Evolutionary conservation across 2,329 filamentous ascomycete species (phyloP).

Genomic region (Botrytis fabae): DNA sequence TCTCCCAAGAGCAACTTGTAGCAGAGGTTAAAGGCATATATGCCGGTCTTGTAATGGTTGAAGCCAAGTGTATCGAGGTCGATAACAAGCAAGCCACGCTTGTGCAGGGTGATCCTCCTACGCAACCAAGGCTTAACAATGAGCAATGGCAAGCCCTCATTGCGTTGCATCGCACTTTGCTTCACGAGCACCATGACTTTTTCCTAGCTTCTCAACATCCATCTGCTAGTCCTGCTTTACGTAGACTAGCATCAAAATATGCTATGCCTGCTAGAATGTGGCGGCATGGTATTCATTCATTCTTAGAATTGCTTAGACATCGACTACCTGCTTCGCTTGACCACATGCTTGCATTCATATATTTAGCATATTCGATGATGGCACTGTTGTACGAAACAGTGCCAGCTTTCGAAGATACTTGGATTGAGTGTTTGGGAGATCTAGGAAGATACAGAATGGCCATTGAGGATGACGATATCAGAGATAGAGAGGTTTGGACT

Average conservation of each 20-base stretch:
- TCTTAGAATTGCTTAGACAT: conserved; percentile 74
- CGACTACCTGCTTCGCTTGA: conserved; percentile 75
- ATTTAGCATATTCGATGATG: conserved; percentile 88
- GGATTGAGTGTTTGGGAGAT: conserved; percentile 85
- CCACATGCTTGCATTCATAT: conserved; percentile 90
- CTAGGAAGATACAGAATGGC: conserved; percentile 84
- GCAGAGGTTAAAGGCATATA: conserved; percentile 59
- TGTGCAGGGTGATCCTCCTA: conserved; percentile 49
- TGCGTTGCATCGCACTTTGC: conserved; percentile 73
- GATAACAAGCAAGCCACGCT: conserved; percentile 61
- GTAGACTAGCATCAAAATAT: conserved; percentile 73
- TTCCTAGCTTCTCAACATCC: conserved; percentile 88
- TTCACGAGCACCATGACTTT: conserved; percentile 84
- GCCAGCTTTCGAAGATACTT: conserved; percentile 78
- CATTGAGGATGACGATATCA: conserved; percentile 78
- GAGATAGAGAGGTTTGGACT: conserved; percentile 76
- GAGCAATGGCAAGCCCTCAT: conserved; percentile 87
- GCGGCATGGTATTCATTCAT: conserved; percentile 85
- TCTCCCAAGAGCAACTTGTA: conserved; percentile 38
- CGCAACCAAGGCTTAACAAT: conserved; percentile 50
- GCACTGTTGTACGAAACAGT: conserved; percentile 84
- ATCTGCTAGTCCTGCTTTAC: conserved; percentile 66
- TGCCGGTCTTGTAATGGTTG: conserved; percentile 80
- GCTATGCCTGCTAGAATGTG: conserved; percentile 94
- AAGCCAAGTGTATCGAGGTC: conserved; percentile 82